A percentile compares a stretch with the other conserved stretches of the same genome.
Conservation (phyloP, 257 asterid genomes). For the Solanum chmielewskii region DNA sequence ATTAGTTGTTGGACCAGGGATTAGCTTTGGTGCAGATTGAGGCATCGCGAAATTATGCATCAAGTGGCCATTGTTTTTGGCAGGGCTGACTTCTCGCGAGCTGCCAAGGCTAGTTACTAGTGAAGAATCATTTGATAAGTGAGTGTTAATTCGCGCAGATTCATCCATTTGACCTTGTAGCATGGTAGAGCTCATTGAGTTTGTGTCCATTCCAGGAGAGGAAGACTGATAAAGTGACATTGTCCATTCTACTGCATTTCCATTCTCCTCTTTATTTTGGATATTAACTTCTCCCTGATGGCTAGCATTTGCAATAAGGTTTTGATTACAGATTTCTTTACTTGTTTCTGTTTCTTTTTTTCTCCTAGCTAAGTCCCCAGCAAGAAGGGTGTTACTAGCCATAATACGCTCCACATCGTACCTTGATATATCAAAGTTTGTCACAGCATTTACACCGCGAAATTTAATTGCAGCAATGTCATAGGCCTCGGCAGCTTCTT, state of each 20-base stretch:
- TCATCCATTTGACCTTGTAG: conserved; percentile 14
- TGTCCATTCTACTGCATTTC: conserved; percentile 31
- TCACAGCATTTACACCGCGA: conserved; percentile 79
- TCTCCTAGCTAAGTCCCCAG: conserved; percentile 75
- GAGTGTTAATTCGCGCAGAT: conserved; percentile 13
- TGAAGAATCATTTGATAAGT: conserved; percentile 34
- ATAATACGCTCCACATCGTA: conserved; percentile 73
- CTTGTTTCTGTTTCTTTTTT: conserved; percentile 16
- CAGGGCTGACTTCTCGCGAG: conserved; percentile 64
- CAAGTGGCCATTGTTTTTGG: conserved; percentile 14
- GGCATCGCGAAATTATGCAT: conserved; percentile 19
- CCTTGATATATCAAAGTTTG: conserved; percentile 73
- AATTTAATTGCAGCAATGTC: conserved; percentile 93
- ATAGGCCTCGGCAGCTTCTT: conserved; percentile 99
- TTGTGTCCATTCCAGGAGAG: conserved; percentile 11
- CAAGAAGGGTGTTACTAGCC: conserved; percentile 71
- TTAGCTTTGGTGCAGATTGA: conserved; percentile 25
- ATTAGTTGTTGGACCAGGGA: conserved; percentile 18
- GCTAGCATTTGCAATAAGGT: neutral
- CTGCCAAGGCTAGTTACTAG: conserved; percentile 44
- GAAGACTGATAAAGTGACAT: conserved; percentile 40
- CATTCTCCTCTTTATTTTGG: conserved; percentile 1
- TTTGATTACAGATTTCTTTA: neutral
- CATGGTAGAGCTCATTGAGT: conserved; percentile 1
- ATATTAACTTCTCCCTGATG: neutral